Evolutionary conservation across 306 rosid species (phyloP), one percentile per base, ranked within the genome.

Genomic region (Ceratonia siliqua): DNA sequence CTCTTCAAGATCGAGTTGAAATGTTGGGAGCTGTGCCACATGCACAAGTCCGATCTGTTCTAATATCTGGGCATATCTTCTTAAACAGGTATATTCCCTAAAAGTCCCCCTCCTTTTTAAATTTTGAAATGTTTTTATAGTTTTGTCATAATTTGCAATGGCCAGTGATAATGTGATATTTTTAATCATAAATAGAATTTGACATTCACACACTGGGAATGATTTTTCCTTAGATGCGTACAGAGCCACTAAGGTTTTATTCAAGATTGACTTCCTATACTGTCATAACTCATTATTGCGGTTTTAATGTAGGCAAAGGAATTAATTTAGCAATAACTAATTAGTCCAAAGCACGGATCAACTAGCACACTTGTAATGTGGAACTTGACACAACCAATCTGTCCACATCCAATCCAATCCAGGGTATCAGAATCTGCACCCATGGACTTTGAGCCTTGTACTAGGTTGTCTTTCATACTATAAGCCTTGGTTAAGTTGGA

Each of bases 1-100:
- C 91, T 55, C 96, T 94, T 58, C 97, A 94, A 83, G 98, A 94
- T 83, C 91, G 91, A 78, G 96, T 94, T 55, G 94, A 94, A 83
- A 94, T 94, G 97, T 64, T 94, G 86, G 97, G 93, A 63, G 94
- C 96, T 49, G 92, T 94, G 42, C 96, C 89, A 27, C 98, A 89
- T 76, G 89, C 96, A 49, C 88, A 62, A 81, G 96, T 91, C 41
- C 89, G 81, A 54, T 90, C 92, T 10, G 96, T 91, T 65, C 86
- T 94, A 3, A 71, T 91, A 67, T 78, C 89, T 45, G 97, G 98
- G 65, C 98, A 91, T 78, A 91, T 94, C 81, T 94, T 94, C 86
- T 85, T 94, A 81, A 94, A 94, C 81, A 91, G 96, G 97, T 94
- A 66, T 6, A 25, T 56, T 75, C 48, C 57, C 49, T 41, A 8